phyloP scores from a whole-genome alignment of 2,329 filamentous ascomycete species.

The Pseudocercospora pini-densiflorae region DNA sequence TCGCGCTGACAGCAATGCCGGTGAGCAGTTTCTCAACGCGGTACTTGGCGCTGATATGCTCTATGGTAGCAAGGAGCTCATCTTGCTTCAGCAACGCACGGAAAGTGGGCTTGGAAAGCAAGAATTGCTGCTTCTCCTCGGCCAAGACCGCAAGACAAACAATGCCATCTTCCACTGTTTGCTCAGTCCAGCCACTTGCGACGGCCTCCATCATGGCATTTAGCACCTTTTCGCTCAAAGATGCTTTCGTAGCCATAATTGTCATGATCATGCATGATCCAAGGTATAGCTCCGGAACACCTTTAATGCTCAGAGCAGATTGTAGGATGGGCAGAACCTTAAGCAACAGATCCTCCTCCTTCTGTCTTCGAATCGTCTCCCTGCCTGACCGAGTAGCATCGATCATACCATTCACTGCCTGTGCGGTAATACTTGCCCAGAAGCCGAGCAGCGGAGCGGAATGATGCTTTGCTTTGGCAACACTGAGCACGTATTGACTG shows the following conservation, averaged over 20 bases:
- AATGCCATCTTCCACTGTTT: constrained; percentile 74
- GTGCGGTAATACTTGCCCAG: constrained; percentile 87
- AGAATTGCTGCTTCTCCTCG: constrained; percentile 73
- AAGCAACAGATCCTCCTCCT: constrained; percentile 77
- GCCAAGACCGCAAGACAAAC: constrained; percentile 81
- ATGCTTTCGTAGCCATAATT: constrained; percentile 81
- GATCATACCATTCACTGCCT: constrained; percentile 81
- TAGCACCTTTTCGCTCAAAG: constrained; percentile 78
- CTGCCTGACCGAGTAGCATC: constrained; percentile 78
- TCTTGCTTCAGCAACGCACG: constrained; percentile 70
- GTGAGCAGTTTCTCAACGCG: constrained; percentile 73
- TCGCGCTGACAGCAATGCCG: constrained; percentile 69
- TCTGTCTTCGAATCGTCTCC: constrained; percentile 74
- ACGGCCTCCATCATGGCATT: constrained; percentile 89
- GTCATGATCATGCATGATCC: constrained; percentile 91
- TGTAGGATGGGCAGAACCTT: constrained; percentile 72
- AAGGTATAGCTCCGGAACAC: constrained; percentile 77
- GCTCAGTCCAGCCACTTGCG: constrained; percentile 73
- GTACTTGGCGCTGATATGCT: constrained; percentile 66
- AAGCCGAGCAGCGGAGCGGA: constrained; percentile 82
- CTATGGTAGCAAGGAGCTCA: constrained; percentile 63
- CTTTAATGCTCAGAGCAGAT: constrained; percentile 75
- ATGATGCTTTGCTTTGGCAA: constrained; percentile 72
- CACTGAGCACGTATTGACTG: constrained; percentile 77
- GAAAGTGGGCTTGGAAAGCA: constrained; percentile 71